A percentile compares a stretch with the other conserved stretches of the same genome.
Evolutionary conservation across 345 rosid genomes (phyloP).

Genomic region (Gossypium arboreum): DNA sequence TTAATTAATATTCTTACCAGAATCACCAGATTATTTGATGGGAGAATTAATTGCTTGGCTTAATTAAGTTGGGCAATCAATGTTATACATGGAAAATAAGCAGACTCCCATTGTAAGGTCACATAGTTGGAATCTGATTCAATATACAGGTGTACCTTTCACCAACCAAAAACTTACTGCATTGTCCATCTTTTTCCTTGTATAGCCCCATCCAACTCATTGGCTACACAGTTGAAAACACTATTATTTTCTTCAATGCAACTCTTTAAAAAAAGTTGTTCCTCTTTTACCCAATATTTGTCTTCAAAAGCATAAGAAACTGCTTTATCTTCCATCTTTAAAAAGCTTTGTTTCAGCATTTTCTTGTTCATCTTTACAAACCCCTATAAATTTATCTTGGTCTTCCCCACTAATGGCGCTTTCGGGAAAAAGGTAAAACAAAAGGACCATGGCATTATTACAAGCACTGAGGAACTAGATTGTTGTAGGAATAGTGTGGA

Average conservation of each 20-base stretch:
- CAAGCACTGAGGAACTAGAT: not conserved
- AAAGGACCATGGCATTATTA: not conserved
- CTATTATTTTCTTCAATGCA: not conserved
- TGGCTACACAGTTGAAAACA: not conserved
- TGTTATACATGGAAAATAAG: not conserved
- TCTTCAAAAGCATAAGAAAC: not conserved
- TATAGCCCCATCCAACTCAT: constrained; percentile 1
- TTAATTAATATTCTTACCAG: too few species aligned
- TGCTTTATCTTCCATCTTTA: not conserved
- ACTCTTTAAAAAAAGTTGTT: not conserved
- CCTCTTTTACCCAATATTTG: not conserved
- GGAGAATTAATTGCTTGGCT: too few species aligned
- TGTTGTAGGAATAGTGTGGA: not conserved
- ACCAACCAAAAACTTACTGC: not conserved
- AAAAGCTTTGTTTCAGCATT: not conserved
- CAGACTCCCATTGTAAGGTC: not conserved
- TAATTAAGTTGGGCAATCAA: too few species aligned
- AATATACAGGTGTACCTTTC: not conserved
- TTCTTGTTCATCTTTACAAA: not conserved
- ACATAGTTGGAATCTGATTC: constrained; percentile 6
- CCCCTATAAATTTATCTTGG: not conserved
- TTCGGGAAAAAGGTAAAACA: not conserved
- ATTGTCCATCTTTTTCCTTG: not conserved
- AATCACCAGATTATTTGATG: too few species aligned
- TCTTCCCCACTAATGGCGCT: too few species aligned